Evolutionary conservation across 768 basidiomycete genomes (phyloP), one percentile per base, ranked within the genome.

Genomic region (Cantharellus cinnabarinus): DNA sequence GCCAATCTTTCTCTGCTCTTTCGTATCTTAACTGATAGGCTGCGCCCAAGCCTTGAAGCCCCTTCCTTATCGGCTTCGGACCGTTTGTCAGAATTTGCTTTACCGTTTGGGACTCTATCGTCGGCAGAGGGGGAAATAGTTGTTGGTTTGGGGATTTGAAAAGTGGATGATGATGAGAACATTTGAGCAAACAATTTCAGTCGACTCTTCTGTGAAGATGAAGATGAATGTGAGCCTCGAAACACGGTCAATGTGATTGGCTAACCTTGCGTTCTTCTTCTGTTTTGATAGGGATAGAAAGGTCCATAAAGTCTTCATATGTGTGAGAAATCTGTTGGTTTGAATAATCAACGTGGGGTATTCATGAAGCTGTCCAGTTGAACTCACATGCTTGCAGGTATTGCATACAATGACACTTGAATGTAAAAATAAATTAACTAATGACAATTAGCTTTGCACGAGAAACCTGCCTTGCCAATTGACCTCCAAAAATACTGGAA

Each of bases 231-330:
- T 29, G 20, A 29, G 20, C 20, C 20, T 29, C 88, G 44, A 1
- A 29, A 48, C 29, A 10, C 10, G 44, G 44, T 10, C 10, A 48
- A 10, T 48, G 44, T 29, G 3, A 35, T 2, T 2, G 34, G 48
- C 67, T 5, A 38, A 71, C 71, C 66, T 82, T 94, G 57, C 83
- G 76, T 59, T 79, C 77, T 40, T 89, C 84, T 62, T 90, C 86
- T 0, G 82, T 77, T 67, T 83, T 87, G 68, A 93, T 83, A 69
- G 84, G 85, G 41, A 98, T 73, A 57, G 88, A 89, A 64, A 98
- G 82, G 69, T 95, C 93, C 68, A 85, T 83, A 69, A 95, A 97
- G 66, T 90, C 89, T 69, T 98, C 93, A 67, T 86, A 85, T 3
- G 85, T 88, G 63, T 89, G 82, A 2, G 90, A 94, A 29, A 74